Evolutionary conservation across 192 early-diverging fungal genomes (phyloP).

Genomic region (Rhizophagus prolifer): DNA sequence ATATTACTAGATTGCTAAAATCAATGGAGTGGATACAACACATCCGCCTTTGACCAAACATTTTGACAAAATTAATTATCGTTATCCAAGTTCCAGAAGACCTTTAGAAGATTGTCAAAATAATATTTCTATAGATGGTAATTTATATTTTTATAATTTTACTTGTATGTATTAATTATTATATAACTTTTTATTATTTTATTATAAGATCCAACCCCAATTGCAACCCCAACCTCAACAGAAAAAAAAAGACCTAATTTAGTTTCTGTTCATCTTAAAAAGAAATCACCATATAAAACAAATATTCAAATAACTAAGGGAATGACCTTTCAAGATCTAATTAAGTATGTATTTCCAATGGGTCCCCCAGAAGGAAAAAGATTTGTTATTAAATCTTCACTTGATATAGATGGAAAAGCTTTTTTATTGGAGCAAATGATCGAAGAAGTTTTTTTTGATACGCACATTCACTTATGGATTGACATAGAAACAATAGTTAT

Average conservation of each 20-base stretch:
- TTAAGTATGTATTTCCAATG: constrained; percentile 1
- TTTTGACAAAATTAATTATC: not conserved
- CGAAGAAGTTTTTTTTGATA: not conserved
- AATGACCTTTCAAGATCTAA: constrained; percentile 14
- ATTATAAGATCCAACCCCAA: not conserved
- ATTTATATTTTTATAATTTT: not conserved
- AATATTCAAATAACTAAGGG: constrained; percentile 4
- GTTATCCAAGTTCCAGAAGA: not conserved
- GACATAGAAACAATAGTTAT: too few species aligned
- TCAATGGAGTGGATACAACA: not conserved
- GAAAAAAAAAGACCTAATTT: constrained; percentile 7
- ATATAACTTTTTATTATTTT: not conserved
- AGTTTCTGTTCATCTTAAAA: constrained; percentile 10
- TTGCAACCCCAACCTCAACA: constrained; percentile 29
- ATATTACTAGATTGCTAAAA: not conserved
- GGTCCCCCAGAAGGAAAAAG: constrained; percentile 3
- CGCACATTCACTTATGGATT: constrained; percentile 10
- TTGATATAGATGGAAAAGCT: not conserved
- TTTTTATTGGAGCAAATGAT: constrained; percentile 7
- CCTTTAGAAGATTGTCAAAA: not conserved
- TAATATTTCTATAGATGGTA: not conserved
- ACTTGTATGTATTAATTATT: not conserved
- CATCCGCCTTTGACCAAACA: not conserved
- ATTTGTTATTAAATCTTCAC: constrained; percentile 10
- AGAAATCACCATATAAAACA: constrained; percentile 9